These are phyloP conservation scores for Malassezia obtusa DNA, from an alignment of 1,284 basidiomycete genomes.

Conservation along the genomic window DNA sequence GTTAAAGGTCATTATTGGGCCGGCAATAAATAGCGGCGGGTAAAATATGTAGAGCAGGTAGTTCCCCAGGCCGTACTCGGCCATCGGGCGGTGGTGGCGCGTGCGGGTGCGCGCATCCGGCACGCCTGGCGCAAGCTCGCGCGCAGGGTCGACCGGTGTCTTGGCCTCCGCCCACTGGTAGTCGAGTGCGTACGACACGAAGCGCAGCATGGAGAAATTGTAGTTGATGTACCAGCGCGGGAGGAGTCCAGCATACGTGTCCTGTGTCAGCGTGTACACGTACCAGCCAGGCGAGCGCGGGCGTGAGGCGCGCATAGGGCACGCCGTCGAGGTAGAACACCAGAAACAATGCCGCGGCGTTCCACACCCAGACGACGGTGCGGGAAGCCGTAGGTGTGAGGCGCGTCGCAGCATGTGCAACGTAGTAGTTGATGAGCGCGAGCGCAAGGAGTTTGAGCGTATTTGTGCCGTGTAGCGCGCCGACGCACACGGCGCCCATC, in stretches of 20 bases:
- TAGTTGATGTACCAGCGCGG: constrained; percentile 88
- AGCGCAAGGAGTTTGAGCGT: constrained; percentile 68
- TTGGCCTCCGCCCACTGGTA: constrained; percentile 62
- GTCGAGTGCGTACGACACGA: constrained; percentile 87
- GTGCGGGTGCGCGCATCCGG: constrained; percentile 18
- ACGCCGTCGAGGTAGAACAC: constrained; percentile 66
- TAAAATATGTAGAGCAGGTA: constrained; percentile 73
- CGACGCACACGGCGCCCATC: constrained; percentile 62
- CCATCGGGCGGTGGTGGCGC: constrained; percentile 30
- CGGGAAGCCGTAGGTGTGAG: not conserved
- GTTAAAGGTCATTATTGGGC: constrained; percentile 92
- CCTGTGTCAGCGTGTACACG: constrained; percentile 38
- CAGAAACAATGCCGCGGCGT: constrained; percentile 56
- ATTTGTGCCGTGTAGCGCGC: constrained; percentile 77
- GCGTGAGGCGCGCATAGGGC: constrained; percentile 57
- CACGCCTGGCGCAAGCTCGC: not conserved
- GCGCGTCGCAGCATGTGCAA: constrained; percentile 47
- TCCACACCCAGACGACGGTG: constrained; percentile 59
- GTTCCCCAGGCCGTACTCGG: constrained; percentile 55
- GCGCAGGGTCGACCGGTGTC: not conserved
- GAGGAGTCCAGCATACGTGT: constrained; percentile 60
- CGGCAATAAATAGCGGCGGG: constrained; percentile 86
- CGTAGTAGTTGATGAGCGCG: constrained; percentile 61
- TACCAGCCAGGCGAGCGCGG: constrained; percentile 56
- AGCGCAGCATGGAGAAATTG: constrained; percentile 91